Base-by-base conservation (phyloP, 1,284 basidiomycete species). In the Dichomitus squalens region DNA sequence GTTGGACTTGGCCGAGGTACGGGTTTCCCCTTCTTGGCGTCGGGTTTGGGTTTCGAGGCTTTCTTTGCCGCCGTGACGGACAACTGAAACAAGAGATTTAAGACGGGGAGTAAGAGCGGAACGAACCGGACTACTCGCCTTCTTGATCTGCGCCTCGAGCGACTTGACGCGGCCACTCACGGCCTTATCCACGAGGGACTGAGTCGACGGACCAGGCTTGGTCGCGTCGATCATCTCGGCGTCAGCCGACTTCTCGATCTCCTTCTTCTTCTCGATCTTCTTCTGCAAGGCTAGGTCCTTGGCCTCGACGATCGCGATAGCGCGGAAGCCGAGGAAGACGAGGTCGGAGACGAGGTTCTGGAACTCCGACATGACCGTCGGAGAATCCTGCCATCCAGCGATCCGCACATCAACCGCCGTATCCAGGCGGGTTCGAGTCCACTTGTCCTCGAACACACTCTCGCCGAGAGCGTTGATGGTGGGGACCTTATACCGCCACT, bases 121-220 rank as follows among this genome's bases (percentile, higher is more conserved):
- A 40, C 39, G 39, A 40, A 40, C 39, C 2, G 39, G 20, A 3
- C 9, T 18, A 23, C 39, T 40, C 21, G 21, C 39, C 20, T 31
- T 21, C 16, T 33, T 11, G 8, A 33, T 8, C 7, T 48, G 14
- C 27, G 6, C 46, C 0, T 1, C 1, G n/a, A 48, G 40, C 29
- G 16, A 6, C 20, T 64, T 64, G 21, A 60, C 25, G 9, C 25
- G 31, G 12, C 34, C 49, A 3, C 31, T 18, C 36, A 66, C 51
- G 34, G 53, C 54, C 54, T 65, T 65, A 51, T 65, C 64, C 23
- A 66, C 34, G 18, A 60, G 23, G 14, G 64, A 62, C 39, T 65
- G 64, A 29, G 65, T 49, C 12, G 64, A 64, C 18, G 63, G 61
- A 35, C 65, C 65, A 12, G 62, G 49, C 47, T 53, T 48, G 7